Conservation (phyloP, 2,329 filamentous ascomycete genomes). For the Fusarium paranaense region DNA sequence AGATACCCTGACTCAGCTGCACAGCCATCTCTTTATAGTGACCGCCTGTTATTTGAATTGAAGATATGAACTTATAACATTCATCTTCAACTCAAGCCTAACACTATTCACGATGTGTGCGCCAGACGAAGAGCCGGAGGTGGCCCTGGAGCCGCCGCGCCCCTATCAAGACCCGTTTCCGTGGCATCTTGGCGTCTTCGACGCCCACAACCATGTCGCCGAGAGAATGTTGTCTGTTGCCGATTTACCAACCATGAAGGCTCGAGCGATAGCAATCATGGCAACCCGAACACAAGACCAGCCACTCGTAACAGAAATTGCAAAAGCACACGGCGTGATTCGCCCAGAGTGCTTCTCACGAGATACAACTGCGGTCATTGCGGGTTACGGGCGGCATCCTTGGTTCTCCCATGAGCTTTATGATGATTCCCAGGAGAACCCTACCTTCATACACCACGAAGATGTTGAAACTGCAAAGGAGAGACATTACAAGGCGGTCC, state of each 20-base stretch:
- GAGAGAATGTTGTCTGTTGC: constrained; percentile 21
- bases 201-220: constrained; percentile 43
- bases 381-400: constrained; percentile 40
- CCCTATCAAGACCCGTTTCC: constrained; percentile 30
- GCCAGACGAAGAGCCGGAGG: constrained; percentile 6
- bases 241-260: constrained; percentile 21
- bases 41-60: background rate
- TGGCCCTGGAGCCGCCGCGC: background rate
- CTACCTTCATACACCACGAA: background rate
- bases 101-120: constrained; percentile 20
- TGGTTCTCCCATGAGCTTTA: constrained; percentile 43
- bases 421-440: constrained; percentile 9
- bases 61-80: background rate
- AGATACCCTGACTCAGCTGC: background rate
- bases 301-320: constrained; percentile 15
- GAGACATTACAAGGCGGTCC: constrained; percentile 30
- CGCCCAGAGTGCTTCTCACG: background rate
- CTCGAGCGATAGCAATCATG: constrained; percentile 32
- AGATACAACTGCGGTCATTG: constrained; percentile 17
- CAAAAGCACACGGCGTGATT: constrained; percentile 3
- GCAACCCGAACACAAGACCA: constrained; percentile 43
- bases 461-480: constrained; percentile 22
- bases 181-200: constrained; percentile 47
- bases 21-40: background rate
- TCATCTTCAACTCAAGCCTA: background rate